Conservation (phyloP, 768 basidiomycete genomes). For the Trametes punicea region DNA sequence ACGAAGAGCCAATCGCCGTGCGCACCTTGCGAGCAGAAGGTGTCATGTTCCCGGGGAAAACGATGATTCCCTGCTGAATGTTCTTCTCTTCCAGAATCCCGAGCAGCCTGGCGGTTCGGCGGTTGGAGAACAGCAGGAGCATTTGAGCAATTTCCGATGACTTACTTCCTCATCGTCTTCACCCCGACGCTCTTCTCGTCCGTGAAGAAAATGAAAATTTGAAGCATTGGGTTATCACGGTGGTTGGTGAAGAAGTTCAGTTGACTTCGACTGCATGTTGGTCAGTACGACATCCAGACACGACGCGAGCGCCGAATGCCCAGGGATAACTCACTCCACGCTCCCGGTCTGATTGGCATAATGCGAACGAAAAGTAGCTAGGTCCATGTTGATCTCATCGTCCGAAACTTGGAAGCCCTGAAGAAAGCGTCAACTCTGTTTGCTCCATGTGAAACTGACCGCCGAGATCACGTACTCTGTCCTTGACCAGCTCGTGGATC, state of each 20-base stretch:
- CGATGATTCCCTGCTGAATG: constrained; percentile 89
- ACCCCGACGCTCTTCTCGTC: constrained; percentile 95
- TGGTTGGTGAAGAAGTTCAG: constrained; percentile 90
- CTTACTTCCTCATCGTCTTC: constrained; percentile 96
- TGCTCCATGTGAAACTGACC: constrained; percentile 6
- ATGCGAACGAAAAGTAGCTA: constrained; percentile 67
- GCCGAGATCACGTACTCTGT: constrained; percentile 62
- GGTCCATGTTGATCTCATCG: constrained; percentile 89
- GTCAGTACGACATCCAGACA: neutral
- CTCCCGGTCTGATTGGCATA: constrained; percentile 72
- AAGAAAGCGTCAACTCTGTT: constrained; percentile 26
- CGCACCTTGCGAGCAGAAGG: constrained; percentile 90
- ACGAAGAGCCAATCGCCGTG: neutral
- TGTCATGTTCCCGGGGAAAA: constrained; percentile 96
- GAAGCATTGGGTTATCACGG: constrained; percentile 59
- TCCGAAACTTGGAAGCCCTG: constrained; percentile 94
- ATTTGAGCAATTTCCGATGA: constrained; percentile 11
- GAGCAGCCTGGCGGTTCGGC: constrained; percentile 57
- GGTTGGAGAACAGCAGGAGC: neutral
- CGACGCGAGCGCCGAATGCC: neutral
- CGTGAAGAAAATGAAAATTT: constrained; percentile 95
- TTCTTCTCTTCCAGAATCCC: constrained; percentile 87
- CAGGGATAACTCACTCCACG: constrained; percentile 69
- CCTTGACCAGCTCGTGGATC: constrained; percentile 92
- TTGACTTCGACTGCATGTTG: constrained; percentile 64